A percentile compares a stretch with the other conserved stretches of the same genome.
Conservation (phyloP, 352 stramenopile genomes). For the Aphanomyces euteiches region DNA sequence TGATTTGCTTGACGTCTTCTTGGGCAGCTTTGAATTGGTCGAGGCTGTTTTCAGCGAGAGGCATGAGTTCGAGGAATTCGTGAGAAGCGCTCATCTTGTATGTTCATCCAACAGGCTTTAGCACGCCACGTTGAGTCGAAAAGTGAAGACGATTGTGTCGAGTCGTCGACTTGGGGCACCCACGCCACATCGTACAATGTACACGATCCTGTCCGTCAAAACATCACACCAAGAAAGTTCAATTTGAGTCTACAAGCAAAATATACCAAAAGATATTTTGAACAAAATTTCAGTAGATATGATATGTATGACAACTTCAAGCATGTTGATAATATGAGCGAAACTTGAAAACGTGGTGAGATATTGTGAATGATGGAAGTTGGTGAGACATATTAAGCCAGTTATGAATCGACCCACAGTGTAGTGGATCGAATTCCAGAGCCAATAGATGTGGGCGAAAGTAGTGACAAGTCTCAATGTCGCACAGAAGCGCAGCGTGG, state of each 20-base stretch:
- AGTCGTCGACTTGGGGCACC: not conserved
- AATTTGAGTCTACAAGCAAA: too few relatives aligned
- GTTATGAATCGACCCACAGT: too few relatives aligned
- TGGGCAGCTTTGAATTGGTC: not conserved
- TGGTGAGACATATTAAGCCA: too few relatives aligned
- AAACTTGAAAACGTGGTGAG: too few relatives aligned
- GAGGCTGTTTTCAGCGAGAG: not conserved
- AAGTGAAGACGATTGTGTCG: not conserved
- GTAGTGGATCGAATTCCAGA: too few relatives aligned
- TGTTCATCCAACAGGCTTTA: not conserved
- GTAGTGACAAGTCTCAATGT: not conserved
- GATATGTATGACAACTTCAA: too few relatives aligned
- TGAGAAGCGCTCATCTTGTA: not conserved
- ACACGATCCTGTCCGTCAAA: not conserved
- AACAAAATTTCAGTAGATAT: too few relatives aligned
- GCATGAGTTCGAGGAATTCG: not conserved
- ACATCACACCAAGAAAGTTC: too few relatives aligned
- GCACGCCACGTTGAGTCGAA: not conserved
- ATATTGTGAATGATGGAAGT: too few relatives aligned
- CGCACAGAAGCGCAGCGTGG: not conserved
- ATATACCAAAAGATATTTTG: too few relatives aligned
- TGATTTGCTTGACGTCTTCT: conserved; percentile 19
- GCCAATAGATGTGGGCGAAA: too few relatives aligned
- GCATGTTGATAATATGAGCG: too few relatives aligned
- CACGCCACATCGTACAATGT: not conserved